phyloP scores from a whole-genome alignment of 306 rosid genomes.

The Acacia melanoxylon region DNA sequence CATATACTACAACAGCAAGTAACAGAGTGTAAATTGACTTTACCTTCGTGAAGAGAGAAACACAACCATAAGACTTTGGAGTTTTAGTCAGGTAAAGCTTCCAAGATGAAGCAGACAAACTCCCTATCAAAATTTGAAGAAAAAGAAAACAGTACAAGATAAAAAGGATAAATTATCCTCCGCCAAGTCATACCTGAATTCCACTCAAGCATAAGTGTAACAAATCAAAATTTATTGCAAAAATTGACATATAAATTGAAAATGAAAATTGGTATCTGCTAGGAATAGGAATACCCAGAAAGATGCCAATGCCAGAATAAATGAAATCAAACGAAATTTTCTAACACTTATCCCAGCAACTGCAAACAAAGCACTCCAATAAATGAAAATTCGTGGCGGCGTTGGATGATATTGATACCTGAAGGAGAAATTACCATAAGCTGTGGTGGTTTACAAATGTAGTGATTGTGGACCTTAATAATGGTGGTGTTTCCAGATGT shows the following conservation, averaged over 20 bases:
- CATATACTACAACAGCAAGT: not conserved
- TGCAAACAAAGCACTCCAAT: not conserved
- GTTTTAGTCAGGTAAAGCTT: constrained; percentile 84
- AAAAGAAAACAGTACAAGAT: not conserved
- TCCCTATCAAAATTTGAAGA: constrained; percentile 52
- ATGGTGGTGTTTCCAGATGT: constrained; percentile 84
- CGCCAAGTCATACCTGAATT: not conserved
- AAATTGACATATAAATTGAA: not conserved
- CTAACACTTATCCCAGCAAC: not conserved
- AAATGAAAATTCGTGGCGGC: not conserved
- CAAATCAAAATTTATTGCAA: not conserved
- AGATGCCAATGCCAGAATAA: constrained; percentile 6
- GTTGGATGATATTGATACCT: constrained; percentile 50
- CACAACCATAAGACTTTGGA: constrained; percentile 81
- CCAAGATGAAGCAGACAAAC: constrained; percentile 67
- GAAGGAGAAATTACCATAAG: constrained; percentile 75
- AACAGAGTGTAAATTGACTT: constrained; percentile 13
- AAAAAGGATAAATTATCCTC: not conserved
- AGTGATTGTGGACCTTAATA: constrained; percentile 73
- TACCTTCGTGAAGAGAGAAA: constrained; percentile 88
- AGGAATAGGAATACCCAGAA: constrained; percentile 17
- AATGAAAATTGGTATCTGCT: not conserved
- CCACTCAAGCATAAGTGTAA: constrained; percentile 16
- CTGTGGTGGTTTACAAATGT: constrained; percentile 64
- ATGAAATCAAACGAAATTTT: not conserved